These are phyloP conservation scores for Alternaria solani DNA, from an alignment of 2,329 filamentous ascomycete species.

Conservation along the genomic window DNA sequence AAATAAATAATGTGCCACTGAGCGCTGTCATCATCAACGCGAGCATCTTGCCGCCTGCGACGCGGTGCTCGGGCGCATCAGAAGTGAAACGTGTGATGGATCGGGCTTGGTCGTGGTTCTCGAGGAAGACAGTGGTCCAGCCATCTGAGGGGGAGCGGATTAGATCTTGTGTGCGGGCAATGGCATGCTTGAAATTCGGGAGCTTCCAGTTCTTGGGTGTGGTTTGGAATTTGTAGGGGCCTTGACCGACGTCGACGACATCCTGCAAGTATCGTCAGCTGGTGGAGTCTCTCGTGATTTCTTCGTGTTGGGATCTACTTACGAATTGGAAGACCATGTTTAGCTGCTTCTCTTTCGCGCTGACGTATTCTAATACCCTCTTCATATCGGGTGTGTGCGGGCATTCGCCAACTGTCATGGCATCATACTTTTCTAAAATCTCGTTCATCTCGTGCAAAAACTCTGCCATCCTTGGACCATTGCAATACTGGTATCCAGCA, in stretches of 20 bases:
- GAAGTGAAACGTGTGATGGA: constrained; percentile 59
- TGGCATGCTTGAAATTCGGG: constrained; percentile 42
- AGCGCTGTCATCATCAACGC: constrained; percentile 58
- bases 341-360: constrained; percentile 65
- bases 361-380: constrained; percentile 68
- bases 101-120: constrained; percentile 64
- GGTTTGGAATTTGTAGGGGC: constrained; percentile 49
- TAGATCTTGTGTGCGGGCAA: constrained; percentile 43
- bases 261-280: constrained; percentile 40
- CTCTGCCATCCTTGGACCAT: constrained; percentile 74
- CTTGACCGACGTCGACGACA: constrained; percentile 49
- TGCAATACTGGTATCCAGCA: constrained; percentile 64
- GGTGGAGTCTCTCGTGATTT: too few relatives aligned
- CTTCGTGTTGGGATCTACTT: constrained; percentile 32
- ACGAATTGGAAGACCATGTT: constrained; percentile 71
- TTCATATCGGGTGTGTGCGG: constrained; percentile 67
- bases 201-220: constrained; percentile 45
- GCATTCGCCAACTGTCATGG: constrained; percentile 76
- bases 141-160: constrained; percentile 42
- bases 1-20: constrained; percentile 61
- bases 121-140: constrained; percentile 62
- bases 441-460: constrained; percentile 70
- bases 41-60: constrained; percentile 58
- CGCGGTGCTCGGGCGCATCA: constrained; percentile 57
- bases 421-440: constrained; percentile 67